Conservation (phyloP, 1,284 basidiomycete genomes). For the Laetiporus sulphureus region DNA sequence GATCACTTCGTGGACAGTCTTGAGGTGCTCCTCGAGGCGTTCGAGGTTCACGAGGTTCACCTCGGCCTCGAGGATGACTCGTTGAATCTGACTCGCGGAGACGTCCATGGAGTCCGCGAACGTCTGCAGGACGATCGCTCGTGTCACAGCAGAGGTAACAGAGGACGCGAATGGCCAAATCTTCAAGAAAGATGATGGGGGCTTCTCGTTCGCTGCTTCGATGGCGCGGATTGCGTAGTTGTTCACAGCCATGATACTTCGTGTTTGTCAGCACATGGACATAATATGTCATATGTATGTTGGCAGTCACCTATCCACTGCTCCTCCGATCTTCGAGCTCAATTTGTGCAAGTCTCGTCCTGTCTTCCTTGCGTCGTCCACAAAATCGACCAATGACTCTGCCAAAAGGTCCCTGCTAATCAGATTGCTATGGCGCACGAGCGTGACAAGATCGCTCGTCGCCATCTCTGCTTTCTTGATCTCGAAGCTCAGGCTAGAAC, state of each 20-base stretch:
- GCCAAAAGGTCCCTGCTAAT: constrained; percentile 52
- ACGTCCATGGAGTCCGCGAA: constrained; percentile 59
- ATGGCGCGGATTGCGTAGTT: constrained; percentile 60
- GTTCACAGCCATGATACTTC: constrained; percentile 63
- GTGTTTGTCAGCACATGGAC: neutral
- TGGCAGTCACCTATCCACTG: constrained; percentile 58
- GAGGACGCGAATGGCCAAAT: constrained; percentile 39
- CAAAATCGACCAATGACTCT: constrained; percentile 42
- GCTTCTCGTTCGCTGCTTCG: constrained; percentile 37
- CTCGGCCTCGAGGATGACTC: constrained; percentile 59
- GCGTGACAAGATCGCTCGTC: constrained; percentile 51
- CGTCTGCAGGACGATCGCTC: constrained; percentile 40
- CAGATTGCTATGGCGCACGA: constrained; percentile 56
- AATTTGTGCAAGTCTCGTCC: constrained; percentile 52
- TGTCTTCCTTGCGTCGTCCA: constrained; percentile 50
- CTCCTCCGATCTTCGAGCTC: constrained; percentile 54
- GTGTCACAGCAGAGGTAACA: constrained; percentile 19
- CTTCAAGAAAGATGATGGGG: constrained; percentile 30
- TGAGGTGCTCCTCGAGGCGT: constrained; percentile 52
- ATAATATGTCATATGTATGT: neutral
- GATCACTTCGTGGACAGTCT: constrained; percentile 47
- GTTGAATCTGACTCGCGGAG: constrained; percentile 43
- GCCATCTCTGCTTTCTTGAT: constrained; percentile 75
- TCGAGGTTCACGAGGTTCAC: constrained; percentile 45
- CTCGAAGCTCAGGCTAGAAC: constrained; percentile 52